These are phyloP conservation scores for Otatea glauca DNA, from an alignment of 176 grass and related monocot genomes.

Conservation along the genomic window DNA sequence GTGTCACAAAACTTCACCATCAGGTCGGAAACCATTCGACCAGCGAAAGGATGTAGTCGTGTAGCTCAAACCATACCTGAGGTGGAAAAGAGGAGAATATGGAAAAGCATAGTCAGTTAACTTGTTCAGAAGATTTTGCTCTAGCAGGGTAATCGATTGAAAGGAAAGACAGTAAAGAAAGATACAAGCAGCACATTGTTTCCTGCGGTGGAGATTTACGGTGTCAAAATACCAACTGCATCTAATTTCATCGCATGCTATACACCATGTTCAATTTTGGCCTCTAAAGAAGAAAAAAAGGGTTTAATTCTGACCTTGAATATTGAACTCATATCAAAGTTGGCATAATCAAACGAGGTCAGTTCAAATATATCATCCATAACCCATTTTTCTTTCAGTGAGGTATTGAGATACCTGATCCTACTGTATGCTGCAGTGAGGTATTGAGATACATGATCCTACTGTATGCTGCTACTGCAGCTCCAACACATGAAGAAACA, in stretches of 20 bases:
- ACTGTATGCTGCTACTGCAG: background rate
- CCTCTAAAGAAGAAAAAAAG: background rate
- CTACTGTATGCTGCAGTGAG: no score
- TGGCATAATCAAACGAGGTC: background rate
- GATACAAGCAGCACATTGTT: constrained; percentile 4
- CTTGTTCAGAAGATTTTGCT: background rate
- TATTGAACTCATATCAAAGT: background rate
- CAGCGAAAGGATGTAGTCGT: constrained; percentile 64
- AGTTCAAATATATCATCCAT: background rate
- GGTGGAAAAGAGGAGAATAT: constrained; percentile 29
- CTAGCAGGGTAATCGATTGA: background rate
- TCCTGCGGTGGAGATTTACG: background rate
- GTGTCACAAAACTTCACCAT: constrained; percentile 83
- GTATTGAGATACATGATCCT: constrained; percentile 1
- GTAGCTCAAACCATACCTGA: constrained; percentile 89
- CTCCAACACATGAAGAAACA: background rate
- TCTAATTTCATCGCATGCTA: background rate
- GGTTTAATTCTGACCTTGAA: background rate
- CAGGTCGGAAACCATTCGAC: constrained; percentile 73
- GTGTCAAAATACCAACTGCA: background rate
- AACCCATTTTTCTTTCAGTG: background rate
- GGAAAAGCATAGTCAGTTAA: constrained; percentile 5
- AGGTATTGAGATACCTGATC: background rate
- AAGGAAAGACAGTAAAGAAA: background rate
- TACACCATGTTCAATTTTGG: background rate